These are phyloP conservation scores for Haberlea rhodopensis DNA, from an alignment of 257 asterid species.

Conservation along the genomic window DNA sequence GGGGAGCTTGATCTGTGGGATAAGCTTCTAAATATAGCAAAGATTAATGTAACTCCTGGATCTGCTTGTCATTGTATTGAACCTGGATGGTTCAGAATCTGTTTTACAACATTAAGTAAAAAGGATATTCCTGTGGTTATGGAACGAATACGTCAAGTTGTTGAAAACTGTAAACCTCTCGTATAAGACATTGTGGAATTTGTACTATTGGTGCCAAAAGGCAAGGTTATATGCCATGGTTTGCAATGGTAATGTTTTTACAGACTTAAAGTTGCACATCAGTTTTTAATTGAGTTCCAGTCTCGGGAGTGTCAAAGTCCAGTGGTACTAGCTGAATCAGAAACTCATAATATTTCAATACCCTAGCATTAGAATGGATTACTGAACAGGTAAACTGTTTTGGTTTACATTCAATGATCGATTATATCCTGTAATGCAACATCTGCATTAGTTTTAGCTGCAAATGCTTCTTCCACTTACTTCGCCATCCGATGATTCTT, in stretches of 20 bases:
- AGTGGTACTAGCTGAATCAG: constrained; percentile 23
- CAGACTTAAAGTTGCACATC: constrained; percentile 21
- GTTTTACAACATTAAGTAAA: constrained; percentile 64
- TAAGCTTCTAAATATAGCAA: constrained; percentile 63
- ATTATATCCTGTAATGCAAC: background rate
- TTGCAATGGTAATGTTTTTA: constrained; percentile 24
- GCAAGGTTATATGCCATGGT: constrained; percentile 32
- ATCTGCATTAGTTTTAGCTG: background rate
- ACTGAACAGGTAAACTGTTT: constrained; percentile 9
- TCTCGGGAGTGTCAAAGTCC: constrained; percentile 14
- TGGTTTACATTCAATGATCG: constrained; percentile 12
- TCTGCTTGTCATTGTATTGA: constrained; percentile 96
- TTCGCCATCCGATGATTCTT: background rate
- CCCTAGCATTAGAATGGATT: constrained; percentile 24
- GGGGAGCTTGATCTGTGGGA: constrained; percentile 97
- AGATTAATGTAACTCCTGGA: constrained; percentile 82
- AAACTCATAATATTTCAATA: constrained; percentile 24
- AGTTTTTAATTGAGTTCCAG: constrained; percentile 11
- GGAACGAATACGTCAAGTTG: constrained; percentile 60
- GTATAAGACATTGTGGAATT: constrained; percentile 38
- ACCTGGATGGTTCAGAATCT: constrained; percentile 95
- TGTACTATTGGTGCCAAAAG: constrained; percentile 26
- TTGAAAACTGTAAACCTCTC: constrained; percentile 67
- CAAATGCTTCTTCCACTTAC: background rate
- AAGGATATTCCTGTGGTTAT: constrained; percentile 67